phyloP scores from a whole-genome alignment of 202 grass and related monocot species.

The Brachypodium distachyon region DNA sequence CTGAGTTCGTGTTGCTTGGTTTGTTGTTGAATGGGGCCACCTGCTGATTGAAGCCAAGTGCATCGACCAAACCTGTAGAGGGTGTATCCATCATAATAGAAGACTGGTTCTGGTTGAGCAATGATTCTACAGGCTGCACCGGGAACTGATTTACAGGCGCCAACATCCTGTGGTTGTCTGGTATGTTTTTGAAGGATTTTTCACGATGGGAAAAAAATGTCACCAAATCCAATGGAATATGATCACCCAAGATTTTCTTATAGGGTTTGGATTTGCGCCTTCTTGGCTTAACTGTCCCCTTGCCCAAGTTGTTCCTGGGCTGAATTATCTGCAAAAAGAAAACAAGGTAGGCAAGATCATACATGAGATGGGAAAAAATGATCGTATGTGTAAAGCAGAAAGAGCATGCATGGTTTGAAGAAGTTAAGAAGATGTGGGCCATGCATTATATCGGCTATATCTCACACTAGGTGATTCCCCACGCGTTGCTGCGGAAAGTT shows the following conservation, averaged over 20 bases:
- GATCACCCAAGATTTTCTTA: background rate
- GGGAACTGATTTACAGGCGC: background rate
- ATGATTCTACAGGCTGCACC: background rate
- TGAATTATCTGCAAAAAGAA: conserved; percentile 58
- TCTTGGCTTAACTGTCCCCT: background rate
- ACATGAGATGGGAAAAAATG: background rate
- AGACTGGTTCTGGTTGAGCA: background rate
- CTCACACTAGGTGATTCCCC: too few species aligned
- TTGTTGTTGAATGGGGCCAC: conserved; percentile 2
- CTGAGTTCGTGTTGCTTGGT: background rate
- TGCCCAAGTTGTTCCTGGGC: background rate
- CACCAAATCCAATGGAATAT: background rate
- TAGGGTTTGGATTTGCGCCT: background rate
- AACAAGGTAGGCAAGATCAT: background rate
- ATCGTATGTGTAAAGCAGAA: background rate
- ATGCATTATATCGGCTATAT: too few species aligned
- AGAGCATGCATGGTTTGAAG: background rate
- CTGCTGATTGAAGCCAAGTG: background rate
- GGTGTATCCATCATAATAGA: background rate
- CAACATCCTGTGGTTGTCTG: background rate
- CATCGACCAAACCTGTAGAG: background rate
- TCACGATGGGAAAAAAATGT: background rate
- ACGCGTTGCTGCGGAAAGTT: too few species aligned
- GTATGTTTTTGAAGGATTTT: background rate
- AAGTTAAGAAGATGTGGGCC: too few species aligned